Evolutionary conservation across 306 rosid species (phyloP).

Genomic region (Hippophae rhamnoides): DNA sequence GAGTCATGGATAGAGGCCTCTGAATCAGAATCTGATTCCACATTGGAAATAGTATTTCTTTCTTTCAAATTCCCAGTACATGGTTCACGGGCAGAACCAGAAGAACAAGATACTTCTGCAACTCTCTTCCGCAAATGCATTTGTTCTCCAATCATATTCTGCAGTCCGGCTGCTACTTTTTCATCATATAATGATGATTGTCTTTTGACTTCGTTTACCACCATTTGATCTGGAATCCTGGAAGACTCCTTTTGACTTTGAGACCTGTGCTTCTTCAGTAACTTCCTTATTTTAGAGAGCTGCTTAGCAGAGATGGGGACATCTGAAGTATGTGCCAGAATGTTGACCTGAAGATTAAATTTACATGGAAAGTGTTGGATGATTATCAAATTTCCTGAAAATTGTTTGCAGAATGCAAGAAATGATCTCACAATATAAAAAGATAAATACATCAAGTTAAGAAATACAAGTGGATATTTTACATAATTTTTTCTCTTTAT

Average conservation of each 20-base stretch:
- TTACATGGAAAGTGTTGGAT: slow-evolving; percentile 11
- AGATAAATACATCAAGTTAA: too few species aligned
- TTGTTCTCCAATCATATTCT: slow-evolving; percentile 32
- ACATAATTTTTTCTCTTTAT: too few species aligned
- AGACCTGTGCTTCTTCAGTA: slow-evolving; percentile 65
- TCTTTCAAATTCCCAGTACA: slow-evolving; percentile 25
- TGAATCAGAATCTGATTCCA: slow-evolving; percentile 35
- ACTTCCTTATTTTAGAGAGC: slow-evolving; percentile 49
- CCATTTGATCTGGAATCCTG: slow-evolving; percentile 27
- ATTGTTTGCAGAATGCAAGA: neutral
- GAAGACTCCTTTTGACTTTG: slow-evolving; percentile 37
- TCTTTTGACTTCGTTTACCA: slow-evolving; percentile 25
- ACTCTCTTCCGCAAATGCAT: slow-evolving; percentile 53
- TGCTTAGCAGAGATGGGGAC: slow-evolving; percentile 65
- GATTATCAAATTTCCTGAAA: slow-evolving; percentile 13
- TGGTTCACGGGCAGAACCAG: slow-evolving; percentile 27
- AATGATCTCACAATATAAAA: too few species aligned
- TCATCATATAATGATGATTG: slow-evolving; percentile 29
- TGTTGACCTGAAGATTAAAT: slow-evolving; percentile 60
- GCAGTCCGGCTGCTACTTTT: slow-evolving; percentile 25
- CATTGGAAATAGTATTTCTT: slow-evolving; percentile 21
- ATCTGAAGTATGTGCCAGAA: slow-evolving; percentile 74
- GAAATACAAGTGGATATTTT: too few species aligned
- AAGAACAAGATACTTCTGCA: slow-evolving; percentile 41
- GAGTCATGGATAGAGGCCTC: slow-evolving; percentile 23